Conservation (phyloP, 139 green algal genomes). For the Chlorella vulgaris region DNA sequence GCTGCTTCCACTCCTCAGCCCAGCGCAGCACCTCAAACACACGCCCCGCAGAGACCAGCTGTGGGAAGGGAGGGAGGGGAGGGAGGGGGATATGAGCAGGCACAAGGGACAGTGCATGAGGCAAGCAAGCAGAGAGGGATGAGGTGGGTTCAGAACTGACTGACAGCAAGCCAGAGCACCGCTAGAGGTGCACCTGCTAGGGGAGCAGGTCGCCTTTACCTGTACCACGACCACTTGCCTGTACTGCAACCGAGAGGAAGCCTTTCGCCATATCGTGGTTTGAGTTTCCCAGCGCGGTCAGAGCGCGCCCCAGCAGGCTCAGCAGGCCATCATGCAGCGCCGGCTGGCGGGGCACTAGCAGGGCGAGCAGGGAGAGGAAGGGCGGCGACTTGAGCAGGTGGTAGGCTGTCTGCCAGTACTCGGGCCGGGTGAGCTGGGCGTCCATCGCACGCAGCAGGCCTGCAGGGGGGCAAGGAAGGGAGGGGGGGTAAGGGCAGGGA, state of each 20-base stretch:
- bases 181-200: too few species aligned
- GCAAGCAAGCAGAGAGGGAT: neutral
- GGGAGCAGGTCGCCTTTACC: too few species aligned
- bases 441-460: conserved; percentile 44
- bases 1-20: conserved; percentile 41
- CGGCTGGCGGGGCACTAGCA: conserved; percentile 46
- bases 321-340: conserved; percentile 40
- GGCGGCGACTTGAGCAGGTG: conserved; percentile 42
- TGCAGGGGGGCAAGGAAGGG: neutral
- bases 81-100: neutral
- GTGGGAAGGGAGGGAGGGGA: neutral
- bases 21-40: conserved; percentile 35
- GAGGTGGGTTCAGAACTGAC: too few species aligned
- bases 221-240: too few species aligned
- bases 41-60: conserved; percentile 19
- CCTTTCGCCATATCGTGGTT: conserved; percentile 40
- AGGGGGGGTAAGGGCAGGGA: neutral
- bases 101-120: neutral
- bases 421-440: conserved; percentile 14
- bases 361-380: conserved; percentile 46
- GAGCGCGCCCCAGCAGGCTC: conserved; percentile 30
- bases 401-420: conserved; percentile 50
- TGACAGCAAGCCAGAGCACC: too few species aligned
- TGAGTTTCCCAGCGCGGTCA: conserved; percentile 46
- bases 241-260: conserved; percentile 42